Base-by-base conservation (phyloP, 257 asterid genomes). In the Primulina eburnea region DNA sequence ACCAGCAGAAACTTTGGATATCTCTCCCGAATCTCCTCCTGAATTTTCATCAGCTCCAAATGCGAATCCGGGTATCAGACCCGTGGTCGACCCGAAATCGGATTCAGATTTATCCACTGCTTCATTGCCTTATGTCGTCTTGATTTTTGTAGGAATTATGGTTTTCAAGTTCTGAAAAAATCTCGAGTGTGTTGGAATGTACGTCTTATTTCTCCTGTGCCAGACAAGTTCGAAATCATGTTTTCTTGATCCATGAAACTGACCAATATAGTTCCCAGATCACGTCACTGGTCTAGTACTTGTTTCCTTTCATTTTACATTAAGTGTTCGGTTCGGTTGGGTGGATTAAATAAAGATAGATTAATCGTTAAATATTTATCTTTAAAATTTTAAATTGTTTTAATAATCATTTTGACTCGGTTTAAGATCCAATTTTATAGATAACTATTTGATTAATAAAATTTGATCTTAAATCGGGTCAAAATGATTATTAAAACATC, bases 11-110 rank as follows among this genome's bases (percentile, higher is more conserved):
- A 68, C 68, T 11, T 60, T 53, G 17, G 83, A 69, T 6, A 52
- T 58, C 30, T 71, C 82, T 0, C 85, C 86, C 6, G 77, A 81
- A 30, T 26, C 89, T 33, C 73, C 90, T 14, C 83, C 90, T 4
- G 65, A 53, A 64, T 67, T 67, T 35, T 40, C 81, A 12, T 73
- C 75, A 68, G 79, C 81, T 32, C 92, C 92, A 14, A 73, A 67
- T 65, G 82, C 80, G 53, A 82, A 79, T 79, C 82, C 87, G 7
- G 82, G 86, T 62, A 76, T 82, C 60, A 77, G 84, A 70, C 95
- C 97, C 9, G 83, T 86, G 70, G 56, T 81, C 72, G 77, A 65
- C 56, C 76, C 86, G 60, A 78, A 34, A 11, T 82, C 88, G 34
- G 81, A 82, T 40, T 72, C 90, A 20, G 71, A 9, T 65, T 52